Conservation (phyloP, 768 basidiomycete genomes). For the Leccinum pellstonianum region DNA sequence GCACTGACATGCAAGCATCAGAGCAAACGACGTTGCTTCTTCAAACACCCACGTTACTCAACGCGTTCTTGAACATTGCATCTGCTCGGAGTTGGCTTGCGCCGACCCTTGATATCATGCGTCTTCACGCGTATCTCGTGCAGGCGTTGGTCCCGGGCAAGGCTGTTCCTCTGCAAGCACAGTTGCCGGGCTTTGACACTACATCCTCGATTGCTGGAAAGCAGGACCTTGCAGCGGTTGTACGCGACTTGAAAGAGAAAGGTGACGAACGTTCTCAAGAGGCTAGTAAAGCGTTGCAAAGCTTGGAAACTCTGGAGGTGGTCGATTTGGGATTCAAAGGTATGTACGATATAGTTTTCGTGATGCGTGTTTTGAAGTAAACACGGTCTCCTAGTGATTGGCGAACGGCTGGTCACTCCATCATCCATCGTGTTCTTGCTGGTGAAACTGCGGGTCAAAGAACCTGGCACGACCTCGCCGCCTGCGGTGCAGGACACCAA, state of each 20-base stretch:
- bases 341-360: constrained; percentile 30
- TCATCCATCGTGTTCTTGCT: constrained; percentile 85
- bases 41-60: constrained; percentile 69
- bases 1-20: constrained; percentile 28
- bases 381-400: constrained; percentile 60
- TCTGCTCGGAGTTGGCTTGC: constrained; percentile 87
- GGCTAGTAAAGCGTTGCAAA: constrained; percentile 56
- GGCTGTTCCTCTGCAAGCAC: constrained; percentile 50
- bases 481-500: constrained; percentile 40
- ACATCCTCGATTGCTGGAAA: constrained; percentile 31
- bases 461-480: constrained; percentile 41
- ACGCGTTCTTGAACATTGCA: constrained; percentile 77
- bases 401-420: constrained; percentile 84
- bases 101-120: constrained; percentile 76
- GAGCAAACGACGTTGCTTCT: constrained; percentile 74
- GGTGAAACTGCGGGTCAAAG: constrained; percentile 75
- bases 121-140: constrained; percentile 75
- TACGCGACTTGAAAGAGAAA: constrained; percentile 15
- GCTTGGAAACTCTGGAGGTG: constrained; percentile 76
- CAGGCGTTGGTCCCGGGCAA: constrained; percentile 77
- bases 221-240: constrained; percentile 18
- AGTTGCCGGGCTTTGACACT: constrained; percentile 71
- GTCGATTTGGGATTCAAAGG: constrained; percentile 86
- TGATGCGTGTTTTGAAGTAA: background rate
- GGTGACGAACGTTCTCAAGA: constrained; percentile 22